A percentile compares a stretch with the other conserved stretches of the same genome.
These are phyloP conservation scores for Emydomyces testavorans DNA, from an alignment of 2,329 filamentous ascomycete genomes.

Conservation along the genomic window DNA sequence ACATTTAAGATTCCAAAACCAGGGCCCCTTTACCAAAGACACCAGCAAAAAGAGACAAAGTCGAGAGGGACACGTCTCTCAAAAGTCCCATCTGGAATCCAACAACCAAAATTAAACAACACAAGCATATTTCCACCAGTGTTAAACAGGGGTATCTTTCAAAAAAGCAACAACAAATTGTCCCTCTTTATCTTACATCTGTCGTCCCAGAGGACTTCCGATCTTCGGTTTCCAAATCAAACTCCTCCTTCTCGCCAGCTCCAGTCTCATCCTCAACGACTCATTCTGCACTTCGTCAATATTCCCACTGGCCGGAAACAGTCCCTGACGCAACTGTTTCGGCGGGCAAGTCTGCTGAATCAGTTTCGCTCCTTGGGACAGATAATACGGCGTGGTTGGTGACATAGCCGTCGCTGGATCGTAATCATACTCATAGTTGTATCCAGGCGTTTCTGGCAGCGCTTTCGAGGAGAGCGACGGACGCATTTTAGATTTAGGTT, in stretches of 20 bases:
- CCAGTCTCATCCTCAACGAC: constrained; percentile 48
- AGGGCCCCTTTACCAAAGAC: background rate
- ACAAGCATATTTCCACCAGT: too few species aligned
- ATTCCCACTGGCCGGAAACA: constrained; percentile 28
- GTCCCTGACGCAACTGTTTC: constrained; percentile 37
- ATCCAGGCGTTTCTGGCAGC: constrained; percentile 25
- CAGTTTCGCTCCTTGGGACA: constrained; percentile 33
- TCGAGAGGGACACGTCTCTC: background rate
- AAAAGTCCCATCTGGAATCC: background rate
- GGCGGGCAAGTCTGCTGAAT: constrained; percentile 45
- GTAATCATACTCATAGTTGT: constrained; percentile 24
- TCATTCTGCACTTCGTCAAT: constrained; percentile 26
- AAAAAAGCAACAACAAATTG: background rate
- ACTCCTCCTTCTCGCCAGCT: constrained; percentile 64
- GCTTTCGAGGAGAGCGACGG: background rate
- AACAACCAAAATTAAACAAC: background rate
- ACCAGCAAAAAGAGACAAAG: background rate
- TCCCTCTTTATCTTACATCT: background rate
- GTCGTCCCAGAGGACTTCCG: constrained; percentile 53
- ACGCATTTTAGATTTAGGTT: background rate
- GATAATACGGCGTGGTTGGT: constrained; percentile 38
- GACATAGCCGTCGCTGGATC: constrained; percentile 32
- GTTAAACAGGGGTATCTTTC: background rate
- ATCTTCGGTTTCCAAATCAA: constrained; percentile 65
- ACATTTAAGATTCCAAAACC: background rate